Conservation (phyloP, 345 rosid genomes). For the Citrus unshiu region DNA sequence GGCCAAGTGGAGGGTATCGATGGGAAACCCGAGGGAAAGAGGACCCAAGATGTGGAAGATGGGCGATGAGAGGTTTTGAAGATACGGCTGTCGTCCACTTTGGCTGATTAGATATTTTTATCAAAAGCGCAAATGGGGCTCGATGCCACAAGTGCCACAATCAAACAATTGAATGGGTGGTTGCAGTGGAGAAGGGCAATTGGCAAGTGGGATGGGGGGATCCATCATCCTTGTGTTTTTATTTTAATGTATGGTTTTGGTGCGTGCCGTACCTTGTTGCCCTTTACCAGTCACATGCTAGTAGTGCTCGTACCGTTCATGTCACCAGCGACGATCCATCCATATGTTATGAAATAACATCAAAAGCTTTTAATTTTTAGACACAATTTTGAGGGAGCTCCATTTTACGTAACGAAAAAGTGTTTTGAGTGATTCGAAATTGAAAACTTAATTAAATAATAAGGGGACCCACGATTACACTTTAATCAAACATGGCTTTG, state of each 20-base stretch:
- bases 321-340: too few relatives aligned
- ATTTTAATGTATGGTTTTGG: not conserved
- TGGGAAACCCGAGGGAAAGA: not conserved
- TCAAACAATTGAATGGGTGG: not conserved
- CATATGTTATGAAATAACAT: too few relatives aligned
- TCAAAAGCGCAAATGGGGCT: not conserved
- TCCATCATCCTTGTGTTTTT: not conserved
- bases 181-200: not conserved
- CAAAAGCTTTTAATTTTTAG: too few relatives aligned
- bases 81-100: conserved; percentile 23
- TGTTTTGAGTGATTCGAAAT: too few relatives aligned
- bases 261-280: too few relatives aligned
- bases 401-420: too few relatives aligned
- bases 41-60: not conserved
- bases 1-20: not conserved
- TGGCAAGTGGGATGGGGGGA: not conserved
- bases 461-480: too few relatives aligned
- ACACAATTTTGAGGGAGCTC: too few relatives aligned
- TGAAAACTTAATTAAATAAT: too few relatives aligned
- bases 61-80: not conserved
- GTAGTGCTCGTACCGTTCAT: too few relatives aligned
- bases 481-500: too few relatives aligned
- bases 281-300: too few relatives aligned
- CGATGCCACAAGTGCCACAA: not conserved
- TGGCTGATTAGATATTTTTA: not conserved